These are phyloP conservation scores for Tephrocybe sp. DNA, from an alignment of 768 basidiomycete species.

Conservation along the genomic window DNA sequence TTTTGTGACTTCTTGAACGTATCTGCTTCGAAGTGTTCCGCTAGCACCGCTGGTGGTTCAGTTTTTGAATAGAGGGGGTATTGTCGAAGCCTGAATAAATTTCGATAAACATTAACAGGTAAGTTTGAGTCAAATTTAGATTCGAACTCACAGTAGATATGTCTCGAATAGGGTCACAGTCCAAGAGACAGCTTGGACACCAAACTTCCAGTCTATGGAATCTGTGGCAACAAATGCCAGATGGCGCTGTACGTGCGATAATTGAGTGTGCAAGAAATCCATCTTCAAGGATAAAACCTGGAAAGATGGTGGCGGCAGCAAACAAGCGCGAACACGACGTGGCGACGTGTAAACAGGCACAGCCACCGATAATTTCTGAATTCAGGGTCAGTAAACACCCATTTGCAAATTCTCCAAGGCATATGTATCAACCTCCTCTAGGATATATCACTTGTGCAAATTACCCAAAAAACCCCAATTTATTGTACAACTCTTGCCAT, in stretches of 20 bases:
- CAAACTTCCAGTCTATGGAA: slow-evolving; percentile 76
- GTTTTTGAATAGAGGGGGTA: slow-evolving; percentile 80
- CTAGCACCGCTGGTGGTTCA: slow-evolving; percentile 68
- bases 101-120: not conserved
- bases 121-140: slow-evolving; percentile 1
- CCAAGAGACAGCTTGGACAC: slow-evolving; percentile 80
- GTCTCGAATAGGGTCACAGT: slow-evolving; percentile 80
- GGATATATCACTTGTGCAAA: too few species aligned
- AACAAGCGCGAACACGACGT: slow-evolving; percentile 8
- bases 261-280: slow-evolving; percentile 61
- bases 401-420: too few species aligned
- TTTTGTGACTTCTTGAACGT: slow-evolving; percentile 87
- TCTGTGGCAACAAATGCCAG: slow-evolving; percentile 73
- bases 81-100: slow-evolving; percentile 55
- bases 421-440: too few species aligned
- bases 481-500: slow-evolving; percentile 10
- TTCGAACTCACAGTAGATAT: slow-evolving; percentile 70
- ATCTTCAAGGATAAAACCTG: slow-evolving; percentile 26
- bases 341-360: slow-evolving; percentile 13
- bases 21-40: slow-evolving; percentile 60
- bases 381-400: too few species aligned
- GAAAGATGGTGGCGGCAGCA: slow-evolving; percentile 1
- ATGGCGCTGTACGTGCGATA: slow-evolving; percentile 53
- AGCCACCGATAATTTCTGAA: slow-evolving; percentile 11
- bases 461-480: too few species aligned